Conservation (phyloP, 805 yeast species). For the Lipomyces oligophaga region DNA sequence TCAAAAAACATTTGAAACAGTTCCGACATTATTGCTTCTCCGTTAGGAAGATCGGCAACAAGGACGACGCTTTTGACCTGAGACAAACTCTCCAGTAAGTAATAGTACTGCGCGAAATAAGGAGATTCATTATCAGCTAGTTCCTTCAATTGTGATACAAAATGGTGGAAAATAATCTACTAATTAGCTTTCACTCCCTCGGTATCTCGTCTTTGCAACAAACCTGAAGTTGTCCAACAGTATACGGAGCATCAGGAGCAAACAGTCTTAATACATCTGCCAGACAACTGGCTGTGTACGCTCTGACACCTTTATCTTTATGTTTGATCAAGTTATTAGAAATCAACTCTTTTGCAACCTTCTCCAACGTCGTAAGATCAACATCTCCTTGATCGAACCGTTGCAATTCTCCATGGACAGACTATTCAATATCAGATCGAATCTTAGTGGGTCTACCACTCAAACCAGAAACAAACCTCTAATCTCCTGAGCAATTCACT, state of each 20-base stretch:
- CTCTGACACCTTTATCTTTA: conserved; percentile 64
- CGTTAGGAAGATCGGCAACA: conserved; percentile 67
- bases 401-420: conserved; percentile 60
- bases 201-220: neutral
- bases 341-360: conserved; percentile 50
- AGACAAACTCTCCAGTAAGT: conserved; percentile 62
- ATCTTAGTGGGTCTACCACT: conserved; percentile 17
- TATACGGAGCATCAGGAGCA: conserved; percentile 90
- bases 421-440: conserved; percentile 29
- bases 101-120: conserved; percentile 58
- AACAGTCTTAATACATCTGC: conserved; percentile 70
- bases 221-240: conserved; percentile 55
- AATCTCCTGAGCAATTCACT: conserved; percentile 59
- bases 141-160: conserved; percentile 58
- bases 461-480: conserved; percentile 36
- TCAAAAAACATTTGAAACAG: conserved; percentile 64
- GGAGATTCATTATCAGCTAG: conserved; percentile 52
- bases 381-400: conserved; percentile 57
- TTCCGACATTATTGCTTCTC: conserved; percentile 50
- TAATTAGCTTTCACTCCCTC: neutral
- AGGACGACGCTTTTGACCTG: conserved; percentile 73
- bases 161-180: conserved; percentile 55
- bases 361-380: conserved; percentile 46
- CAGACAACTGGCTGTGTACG: conserved; percentile 66
- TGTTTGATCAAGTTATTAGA: conserved; percentile 57